Evolutionary conservation across 495 filamentous ascomycete genomes (phyloP), one percentile per base, ranked within the genome.

Genomic region (Chlorociboria aeruginascens): DNA sequence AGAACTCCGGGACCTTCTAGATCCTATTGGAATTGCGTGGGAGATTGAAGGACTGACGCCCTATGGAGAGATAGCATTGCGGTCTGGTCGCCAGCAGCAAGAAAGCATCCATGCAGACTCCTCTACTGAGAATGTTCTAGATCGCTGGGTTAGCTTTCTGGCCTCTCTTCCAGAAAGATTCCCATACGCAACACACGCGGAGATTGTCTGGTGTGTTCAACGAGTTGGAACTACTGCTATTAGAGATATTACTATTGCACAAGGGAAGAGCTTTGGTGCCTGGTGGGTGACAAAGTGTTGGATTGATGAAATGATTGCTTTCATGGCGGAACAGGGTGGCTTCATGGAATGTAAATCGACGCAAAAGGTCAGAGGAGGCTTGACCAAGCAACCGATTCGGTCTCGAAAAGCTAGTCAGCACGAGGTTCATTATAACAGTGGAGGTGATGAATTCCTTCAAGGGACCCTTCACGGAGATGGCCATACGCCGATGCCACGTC

Each of bases 201-300:
- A 78, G 40, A 72, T 90, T 36, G 71, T 89, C 14, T 76, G 77
- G 61, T 83, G 78, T 51, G 75, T 87, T 17, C 77, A 81, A 47
- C 72, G 76, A 25, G 64, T 88, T 13, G 76, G 83, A 13, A 81
- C 79, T 1, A 76, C 82, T 9, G 77, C 82, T 7, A 68, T 90
- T 61, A 72, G 86, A 35, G 86, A 89, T 55, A 71, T 90, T 48
- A 96, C 90, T 7, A 79, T 96, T 17, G 75, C 75, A 20, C 80
- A 84, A 50, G 87, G 85, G 8, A 77, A 80, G 49, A 94, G 86
- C 56, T 98, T 95, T 59, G 87, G 86, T 11, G 81, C 85, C 1
- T 98, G 92, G 92, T 96, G 92, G 88, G 83, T 95, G 45, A 89
- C 86, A n/a, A 95, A 96, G 61, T 87, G 89, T 44, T 98, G 89